Evolutionary conservation across 768 basidiomycete genomes (phyloP), one percentile per base, ranked within the genome.

Genomic region (Termitomyces sp.): DNA sequence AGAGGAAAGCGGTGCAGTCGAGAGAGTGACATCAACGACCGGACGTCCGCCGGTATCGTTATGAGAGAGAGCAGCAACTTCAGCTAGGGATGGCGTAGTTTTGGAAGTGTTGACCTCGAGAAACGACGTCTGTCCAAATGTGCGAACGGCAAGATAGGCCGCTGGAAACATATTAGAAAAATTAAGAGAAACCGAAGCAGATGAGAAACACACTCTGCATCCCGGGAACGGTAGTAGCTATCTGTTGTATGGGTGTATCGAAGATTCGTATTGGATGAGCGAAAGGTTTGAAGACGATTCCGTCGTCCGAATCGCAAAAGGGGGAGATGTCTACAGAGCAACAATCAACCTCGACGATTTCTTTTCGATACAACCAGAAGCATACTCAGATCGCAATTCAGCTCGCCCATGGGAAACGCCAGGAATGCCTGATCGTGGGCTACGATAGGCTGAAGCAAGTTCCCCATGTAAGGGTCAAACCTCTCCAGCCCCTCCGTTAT

Each of bases 231-330:
- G 77, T 73, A n/a, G 77, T 65, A 5, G 72, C 69, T 47, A 91
- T 73, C 62, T 92, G 90, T 53, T 78, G 76, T 53, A 93, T 88
- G 13, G 90, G 88, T 2, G 89, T 89, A 20, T 79, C 71, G 59
- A 89, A 90, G 2, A 72, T 71, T 58, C 72, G 72, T 6, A 74
- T 66, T 5, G 84, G 74, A 5, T 61, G 70, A 2, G 74, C 74
- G 42, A 67, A 68, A 2, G 85, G 79, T 40, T 68, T 77, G 45
- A 81, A 79, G 26, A 64, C 46, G 18, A 74, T 60, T 7, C 44
- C 60, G 7, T 67, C 62, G 26, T 61, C 64, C 44, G 63, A 67
- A 40, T 71, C 81, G 72, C 1, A 68, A 73, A 65, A 56, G 3
- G 57, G 51, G 9, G 65, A 65, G 6, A 67, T 44, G 26, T 67